Evolutionary conservation across 768 basidiomycete genomes (phyloP).

Genomic region (Leccinum broughii): DNA sequence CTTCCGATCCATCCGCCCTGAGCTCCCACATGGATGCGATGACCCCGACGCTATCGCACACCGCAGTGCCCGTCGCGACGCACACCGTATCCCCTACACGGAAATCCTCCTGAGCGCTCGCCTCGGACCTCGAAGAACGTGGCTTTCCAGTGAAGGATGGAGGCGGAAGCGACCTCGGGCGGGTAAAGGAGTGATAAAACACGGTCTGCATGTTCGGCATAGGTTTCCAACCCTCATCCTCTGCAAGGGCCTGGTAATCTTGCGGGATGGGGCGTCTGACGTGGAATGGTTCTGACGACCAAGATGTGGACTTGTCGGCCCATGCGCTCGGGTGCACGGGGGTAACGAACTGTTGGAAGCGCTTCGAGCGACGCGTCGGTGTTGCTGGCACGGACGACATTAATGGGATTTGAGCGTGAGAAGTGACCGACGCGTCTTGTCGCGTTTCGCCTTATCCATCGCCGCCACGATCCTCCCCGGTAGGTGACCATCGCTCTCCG

Average conservation of each 20-base stretch:
- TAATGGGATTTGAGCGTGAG: not conserved
- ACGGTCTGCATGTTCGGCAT: slow-evolving; percentile 20
- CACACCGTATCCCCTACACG: slow-evolving; percentile 67
- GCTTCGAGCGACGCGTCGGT: slow-evolving; percentile 40
- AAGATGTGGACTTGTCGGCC: slow-evolving; percentile 28
- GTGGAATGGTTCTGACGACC: slow-evolving; percentile 29
- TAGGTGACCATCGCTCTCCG: slow-evolving; percentile 14
- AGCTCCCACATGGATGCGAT: slow-evolving; percentile 70
- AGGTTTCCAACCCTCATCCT: slow-evolving; percentile 29
- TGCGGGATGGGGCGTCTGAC: slow-evolving; percentile 23
- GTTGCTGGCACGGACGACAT: slow-evolving; percentile 23
- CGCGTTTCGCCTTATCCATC: not conserved
- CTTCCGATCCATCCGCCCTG: slow-evolving; percentile 30
- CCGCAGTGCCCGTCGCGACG: slow-evolving; percentile 46
- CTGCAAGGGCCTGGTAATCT: slow-evolving; percentile 29
- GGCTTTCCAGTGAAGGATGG: slow-evolving; percentile 19
- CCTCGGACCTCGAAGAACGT: slow-evolving; percentile 10
- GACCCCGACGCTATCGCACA: slow-evolving; percentile 63
- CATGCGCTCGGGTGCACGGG: slow-evolving; percentile 28
- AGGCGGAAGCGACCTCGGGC: slow-evolving; percentile 16
- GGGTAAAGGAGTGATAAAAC: slow-evolving; percentile 34
- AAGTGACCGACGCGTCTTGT: not conserved
- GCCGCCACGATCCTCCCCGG: slow-evolving; percentile 11
- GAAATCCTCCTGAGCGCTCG: slow-evolving; percentile 37
- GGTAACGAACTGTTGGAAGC: slow-evolving; percentile 35